These are phyloP conservation scores for Logfia minima DNA, from an alignment of 129 eudicot genomes.

Conservation along the genomic window DNA sequence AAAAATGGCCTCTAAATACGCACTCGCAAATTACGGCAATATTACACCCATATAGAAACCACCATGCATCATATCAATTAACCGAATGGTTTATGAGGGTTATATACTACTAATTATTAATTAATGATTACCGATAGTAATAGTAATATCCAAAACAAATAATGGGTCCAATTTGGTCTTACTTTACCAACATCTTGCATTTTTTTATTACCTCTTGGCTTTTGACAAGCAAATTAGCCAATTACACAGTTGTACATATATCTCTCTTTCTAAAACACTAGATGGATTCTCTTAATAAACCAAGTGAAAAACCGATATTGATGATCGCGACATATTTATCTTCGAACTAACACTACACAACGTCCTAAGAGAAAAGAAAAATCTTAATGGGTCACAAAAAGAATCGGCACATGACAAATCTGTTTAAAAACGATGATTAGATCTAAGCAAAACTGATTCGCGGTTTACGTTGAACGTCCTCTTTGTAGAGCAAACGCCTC, in stretches of 20 bases:
- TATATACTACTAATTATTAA: too few relatives aligned
- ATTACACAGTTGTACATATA: neutral
- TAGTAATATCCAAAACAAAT: neutral
- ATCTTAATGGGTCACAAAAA: neutral
- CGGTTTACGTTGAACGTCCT: constrained; percentile 43
- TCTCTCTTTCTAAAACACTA: constrained; percentile 25
- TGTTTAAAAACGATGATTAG: neutral
- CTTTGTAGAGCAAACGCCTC: constrained; percentile 56
- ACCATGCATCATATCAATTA: too few relatives aligned
- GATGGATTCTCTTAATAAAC: constrained; percentile 21
- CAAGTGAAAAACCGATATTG: constrained; percentile 9
- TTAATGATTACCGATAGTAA: neutral
- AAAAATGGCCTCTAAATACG: too few relatives aligned
- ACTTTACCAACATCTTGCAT: neutral
- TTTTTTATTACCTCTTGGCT: neutral
- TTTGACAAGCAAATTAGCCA: neutral
- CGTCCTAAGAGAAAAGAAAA: constrained; percentile 10
- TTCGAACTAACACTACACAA: constrained; percentile 26
- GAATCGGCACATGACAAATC: neutral
- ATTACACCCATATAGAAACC: too few relatives aligned
- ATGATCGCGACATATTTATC: constrained; percentile 21
- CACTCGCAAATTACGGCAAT: too few relatives aligned
- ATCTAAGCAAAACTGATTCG: constrained; percentile 39
- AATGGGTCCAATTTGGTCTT: neutral
- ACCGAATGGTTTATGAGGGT: too few relatives aligned